Evolutionary conservation across 129 eudicot genomes (phyloP).

Genomic region (Flaveria linearis): DNA sequence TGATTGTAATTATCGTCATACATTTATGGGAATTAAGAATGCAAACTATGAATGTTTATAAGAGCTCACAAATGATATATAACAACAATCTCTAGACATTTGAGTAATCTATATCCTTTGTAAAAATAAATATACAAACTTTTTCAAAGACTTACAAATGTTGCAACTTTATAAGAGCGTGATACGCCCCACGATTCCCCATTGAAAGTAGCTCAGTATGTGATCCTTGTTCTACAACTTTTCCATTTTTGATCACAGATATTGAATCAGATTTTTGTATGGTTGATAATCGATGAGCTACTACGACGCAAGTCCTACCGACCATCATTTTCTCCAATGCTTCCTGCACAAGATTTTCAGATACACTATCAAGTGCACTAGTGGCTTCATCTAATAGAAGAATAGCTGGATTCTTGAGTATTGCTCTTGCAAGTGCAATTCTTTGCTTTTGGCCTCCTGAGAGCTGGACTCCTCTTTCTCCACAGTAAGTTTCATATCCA

Average conservation of each 20-base stretch:
- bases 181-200: slow-evolving; percentile 52
- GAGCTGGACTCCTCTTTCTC: slow-evolving; percentile 70
- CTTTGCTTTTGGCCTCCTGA: slow-evolving; percentile 81
- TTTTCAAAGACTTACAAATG: slow-evolving; percentile 25
- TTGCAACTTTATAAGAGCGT: slow-evolving; percentile 58
- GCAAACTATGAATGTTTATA: not conserved
- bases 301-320: slow-evolving; percentile 60
- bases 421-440: slow-evolving; percentile 70
- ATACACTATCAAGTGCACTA: slow-evolving; percentile 67
- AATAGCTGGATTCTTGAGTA: slow-evolving; percentile 62
- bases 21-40: too few relatives aligned
- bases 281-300: slow-evolving; percentile 70
- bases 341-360: slow-evolving; percentile 63
- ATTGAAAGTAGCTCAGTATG: slow-evolving; percentile 51
- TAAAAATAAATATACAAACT: not conserved
- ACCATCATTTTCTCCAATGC: slow-evolving; percentile 71
- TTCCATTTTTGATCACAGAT: slow-evolving; percentile 58
- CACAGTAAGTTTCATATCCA: slow-evolving; percentile 71
- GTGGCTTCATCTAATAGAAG: slow-evolving; percentile 73
- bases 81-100: not conserved
- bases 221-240: slow-evolving; percentile 71
- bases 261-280: slow-evolving; percentile 61
- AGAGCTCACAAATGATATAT: not conserved
- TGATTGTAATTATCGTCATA: too few relatives aligned
- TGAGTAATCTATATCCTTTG: not conserved